Conservation (phyloP, 148 eudicot genomes). For the Diospyros lotus region DNA sequence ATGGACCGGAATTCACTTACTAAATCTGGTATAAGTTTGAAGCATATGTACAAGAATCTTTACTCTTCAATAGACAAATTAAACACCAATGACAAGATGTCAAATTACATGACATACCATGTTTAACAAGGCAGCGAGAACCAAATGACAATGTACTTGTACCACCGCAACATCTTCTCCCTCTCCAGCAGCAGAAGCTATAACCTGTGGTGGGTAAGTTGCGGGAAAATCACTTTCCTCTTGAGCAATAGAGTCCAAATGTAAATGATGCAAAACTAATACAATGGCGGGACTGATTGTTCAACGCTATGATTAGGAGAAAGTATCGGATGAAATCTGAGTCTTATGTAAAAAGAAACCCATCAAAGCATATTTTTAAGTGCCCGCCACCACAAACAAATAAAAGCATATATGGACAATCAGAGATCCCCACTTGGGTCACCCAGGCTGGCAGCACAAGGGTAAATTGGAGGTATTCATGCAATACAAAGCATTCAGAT, state of each 20-base stretch:
- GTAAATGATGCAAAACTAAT: not conserved
- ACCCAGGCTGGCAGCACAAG: not conserved
- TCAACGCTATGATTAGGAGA: not conserved
- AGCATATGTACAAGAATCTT: not conserved
- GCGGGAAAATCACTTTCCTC: not conserved
- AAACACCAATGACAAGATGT: not conserved
- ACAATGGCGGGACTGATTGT: not conserved
- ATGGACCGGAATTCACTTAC: not conserved
- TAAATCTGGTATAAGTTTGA: not conserved
- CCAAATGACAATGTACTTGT: not conserved
- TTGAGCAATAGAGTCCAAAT: not conserved
- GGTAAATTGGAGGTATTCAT: not conserved
- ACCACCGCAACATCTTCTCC: slow-evolving; percentile 3
- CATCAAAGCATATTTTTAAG: too few relatives aligned
- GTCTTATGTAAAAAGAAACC: too few relatives aligned
- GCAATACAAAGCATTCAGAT: not conserved
- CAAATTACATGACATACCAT: not conserved
- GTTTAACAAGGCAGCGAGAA: slow-evolving; percentile 8
- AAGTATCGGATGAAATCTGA: too few relatives aligned
- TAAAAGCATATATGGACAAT: not conserved
- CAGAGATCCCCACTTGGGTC: not conserved
- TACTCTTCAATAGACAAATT: not conserved
- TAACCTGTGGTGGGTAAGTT: not conserved
- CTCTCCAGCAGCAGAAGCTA: not conserved
- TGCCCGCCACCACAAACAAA: too few relatives aligned